Evolutionary conservation across 2,329 filamentous ascomycete genomes (phyloP).

Genomic region (Aspergillus vadensis): DNA sequence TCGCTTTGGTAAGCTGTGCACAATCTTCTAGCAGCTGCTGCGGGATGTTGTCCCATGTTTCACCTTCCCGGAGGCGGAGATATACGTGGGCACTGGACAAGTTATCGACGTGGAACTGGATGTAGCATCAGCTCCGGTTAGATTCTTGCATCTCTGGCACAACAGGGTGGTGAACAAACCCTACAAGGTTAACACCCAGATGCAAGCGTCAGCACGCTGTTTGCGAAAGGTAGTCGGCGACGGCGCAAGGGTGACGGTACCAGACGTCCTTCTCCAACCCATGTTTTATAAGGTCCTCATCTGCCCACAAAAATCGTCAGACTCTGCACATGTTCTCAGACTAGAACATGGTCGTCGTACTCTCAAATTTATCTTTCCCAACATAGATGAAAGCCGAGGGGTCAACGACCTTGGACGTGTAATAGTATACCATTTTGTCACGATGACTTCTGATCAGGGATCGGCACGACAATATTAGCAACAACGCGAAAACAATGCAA

Average conservation of each 20-base stretch:
- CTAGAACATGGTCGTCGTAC: constrained; percentile 55
- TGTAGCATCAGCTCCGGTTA: constrained; percentile 11
- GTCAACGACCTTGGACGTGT: constrained; percentile 79
- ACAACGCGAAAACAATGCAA: background rate
- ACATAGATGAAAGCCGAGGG: constrained; percentile 90
- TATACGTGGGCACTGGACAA: constrained; percentile 96
- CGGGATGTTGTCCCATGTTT: constrained; percentile 82
- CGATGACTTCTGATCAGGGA: background rate
- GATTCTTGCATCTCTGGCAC: background rate
- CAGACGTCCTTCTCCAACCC: constrained; percentile 96
- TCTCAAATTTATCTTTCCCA: constrained; percentile 98
- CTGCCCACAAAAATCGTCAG: constrained; percentile 51
- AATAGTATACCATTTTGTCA: constrained; percentile 81
- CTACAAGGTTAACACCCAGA: constrained; percentile 20
- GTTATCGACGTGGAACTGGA: constrained; percentile 94
- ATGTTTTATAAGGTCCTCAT: constrained; percentile 93
- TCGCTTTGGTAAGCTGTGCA: constrained; percentile 97
- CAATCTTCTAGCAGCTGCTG: constrained; percentile 77
- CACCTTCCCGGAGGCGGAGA: constrained; percentile 75
- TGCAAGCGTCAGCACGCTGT: constrained; percentile 1
- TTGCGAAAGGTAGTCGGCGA: background rate
- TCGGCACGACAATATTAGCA: background rate
- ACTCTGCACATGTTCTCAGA: constrained; percentile 8
- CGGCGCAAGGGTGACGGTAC: constrained; percentile 49
- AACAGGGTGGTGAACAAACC: constrained; percentile 29